These are phyloP conservation scores for Meyerozyma sp. DNA, from an alignment of 1,139 yeast genomes.

Conservation along the genomic window DNA sequence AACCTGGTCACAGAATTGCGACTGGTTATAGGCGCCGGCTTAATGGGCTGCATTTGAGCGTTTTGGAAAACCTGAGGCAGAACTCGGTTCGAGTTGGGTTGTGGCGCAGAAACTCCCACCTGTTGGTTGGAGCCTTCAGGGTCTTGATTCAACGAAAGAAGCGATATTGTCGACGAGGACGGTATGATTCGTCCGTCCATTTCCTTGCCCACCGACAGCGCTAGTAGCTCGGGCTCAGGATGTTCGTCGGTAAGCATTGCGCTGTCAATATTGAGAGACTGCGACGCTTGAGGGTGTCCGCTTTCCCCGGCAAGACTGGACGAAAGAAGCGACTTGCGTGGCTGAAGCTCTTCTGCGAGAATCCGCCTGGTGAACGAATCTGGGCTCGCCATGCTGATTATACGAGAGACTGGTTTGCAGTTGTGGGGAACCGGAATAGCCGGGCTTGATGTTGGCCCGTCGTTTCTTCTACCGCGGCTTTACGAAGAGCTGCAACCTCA, in stretches of 20 bases:
- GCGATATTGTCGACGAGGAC: slow-evolving; percentile 49
- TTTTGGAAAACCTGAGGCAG: slow-evolving; percentile 4
- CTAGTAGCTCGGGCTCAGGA: slow-evolving; percentile 50
- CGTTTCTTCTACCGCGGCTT: no score
- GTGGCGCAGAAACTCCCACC: slow-evolving; percentile 1
- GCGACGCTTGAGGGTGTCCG: slow-evolving; percentile 1
- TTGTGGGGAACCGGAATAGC: no score
- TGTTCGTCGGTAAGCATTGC: slow-evolving; percentile 26
- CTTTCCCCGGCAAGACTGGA: slow-evolving; percentile 8
- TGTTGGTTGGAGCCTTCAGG: slow-evolving; percentile 8
- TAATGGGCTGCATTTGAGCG: slow-evolving; percentile 2
- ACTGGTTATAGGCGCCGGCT: slow-evolving; percentile 15
- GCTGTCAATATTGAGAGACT: slow-evolving; percentile 2
- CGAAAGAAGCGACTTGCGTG: slow-evolving; percentile 8
- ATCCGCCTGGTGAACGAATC: not conserved
- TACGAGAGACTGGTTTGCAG: no score
- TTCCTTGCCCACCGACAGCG: slow-evolving; percentile 51
- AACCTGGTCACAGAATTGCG: slow-evolving; percentile 30
- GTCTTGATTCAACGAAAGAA: slow-evolving; percentile 39
- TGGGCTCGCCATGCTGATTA: not conserved
- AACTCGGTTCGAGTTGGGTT: slow-evolving; percentile 3
- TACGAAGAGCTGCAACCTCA: no score
- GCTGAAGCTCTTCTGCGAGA: slow-evolving; percentile 1
- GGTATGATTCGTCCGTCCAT: slow-evolving; percentile 47
- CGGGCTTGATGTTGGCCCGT: no score